Evolutionary conservation across 768 basidiomycete genomes (phyloP).

Genomic region (Termitomyces bulborhizus): DNA sequence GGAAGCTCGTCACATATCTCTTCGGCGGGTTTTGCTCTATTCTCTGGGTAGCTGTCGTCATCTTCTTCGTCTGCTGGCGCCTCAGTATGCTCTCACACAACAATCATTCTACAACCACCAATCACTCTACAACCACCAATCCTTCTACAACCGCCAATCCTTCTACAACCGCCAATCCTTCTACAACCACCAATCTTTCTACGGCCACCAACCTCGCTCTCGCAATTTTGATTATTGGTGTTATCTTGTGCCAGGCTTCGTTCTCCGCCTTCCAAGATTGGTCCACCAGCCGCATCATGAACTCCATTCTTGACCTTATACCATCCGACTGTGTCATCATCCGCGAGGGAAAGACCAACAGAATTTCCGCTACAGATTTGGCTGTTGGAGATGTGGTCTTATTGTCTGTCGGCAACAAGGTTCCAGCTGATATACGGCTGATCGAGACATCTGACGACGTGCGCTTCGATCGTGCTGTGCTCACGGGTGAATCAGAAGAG

Average conservation of each 20-base stretch:
- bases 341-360: conserved; percentile 11
- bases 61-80: conserved; percentile 15
- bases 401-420: conserved; percentile 13
- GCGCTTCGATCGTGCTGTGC: conserved; percentile 45
- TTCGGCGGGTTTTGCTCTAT: conserved; percentile 17
- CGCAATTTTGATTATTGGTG: conserved; percentile 11
- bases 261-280: conserved; percentile 14
- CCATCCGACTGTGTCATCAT: conserved; percentile 14
- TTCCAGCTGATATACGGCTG: conserved; percentile 41
- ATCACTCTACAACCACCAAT: too few relatives aligned
- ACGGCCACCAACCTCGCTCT: conserved; percentile 15
- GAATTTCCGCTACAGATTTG: conserved; percentile 12
- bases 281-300: conserved; percentile 15
- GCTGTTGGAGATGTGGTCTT: conserved; percentile 13
- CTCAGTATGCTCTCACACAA: too few relatives aligned
- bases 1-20: conserved; percentile 11
- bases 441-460: conserved; percentile 46
- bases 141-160: neutral
- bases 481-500: conserved; percentile 46
- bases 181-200: neutral
- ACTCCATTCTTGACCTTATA: conserved; percentile 15
- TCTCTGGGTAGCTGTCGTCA: conserved; percentile 13
- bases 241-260: conserved; percentile 11
- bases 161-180: neutral
- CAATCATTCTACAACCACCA: conserved; percentile 9